phyloP scores from a whole-genome alignment of 305 asterid species.

The Rubia peregrina region DNA sequence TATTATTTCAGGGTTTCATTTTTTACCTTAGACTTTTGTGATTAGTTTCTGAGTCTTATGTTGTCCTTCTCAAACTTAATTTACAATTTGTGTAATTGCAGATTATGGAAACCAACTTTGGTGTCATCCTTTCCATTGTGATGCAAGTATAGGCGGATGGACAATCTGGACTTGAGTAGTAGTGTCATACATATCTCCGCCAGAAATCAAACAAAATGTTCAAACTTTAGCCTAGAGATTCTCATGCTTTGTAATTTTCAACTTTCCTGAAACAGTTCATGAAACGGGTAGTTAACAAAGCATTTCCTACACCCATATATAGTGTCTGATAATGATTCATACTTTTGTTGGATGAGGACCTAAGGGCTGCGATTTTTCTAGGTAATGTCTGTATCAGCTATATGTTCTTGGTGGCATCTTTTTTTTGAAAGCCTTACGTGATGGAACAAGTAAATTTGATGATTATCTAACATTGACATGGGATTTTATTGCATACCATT shows the following conservation, averaged over 20 bases:
- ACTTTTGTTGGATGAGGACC: constrained; percentile 92
- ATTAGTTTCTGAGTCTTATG: neutral
- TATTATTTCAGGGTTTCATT: too few species aligned
- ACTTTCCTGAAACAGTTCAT: constrained; percentile 6
- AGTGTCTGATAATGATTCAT: constrained; percentile 72
- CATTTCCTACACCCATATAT: constrained; percentile 92
- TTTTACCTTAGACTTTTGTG: neutral
- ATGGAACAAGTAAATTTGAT: too few species aligned
- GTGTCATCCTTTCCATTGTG: constrained; percentile 88
- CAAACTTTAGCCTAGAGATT: neutral
- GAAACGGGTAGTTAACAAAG: constrained; percentile 85
- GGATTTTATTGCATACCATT: neutral
- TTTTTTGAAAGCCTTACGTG: neutral
- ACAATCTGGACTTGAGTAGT: constrained; percentile 55
- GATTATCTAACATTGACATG: neutral
- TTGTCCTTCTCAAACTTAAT: neutral
- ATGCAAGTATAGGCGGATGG: constrained; percentile 78
- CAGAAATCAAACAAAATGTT: constrained; percentile 81
- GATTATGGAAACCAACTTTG: constrained; percentile 61
- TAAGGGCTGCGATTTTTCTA: constrained; percentile 65
- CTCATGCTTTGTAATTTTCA: neutral
- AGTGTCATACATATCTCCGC: constrained; percentile 63
- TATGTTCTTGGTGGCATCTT: neutral
- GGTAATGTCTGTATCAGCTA: constrained; percentile 26
- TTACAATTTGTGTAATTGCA: constrained; percentile 24